Base-by-base conservation (phyloP, 768 basidiomycete genomes). In the Xerocomus brunneocitrinus region DNA sequence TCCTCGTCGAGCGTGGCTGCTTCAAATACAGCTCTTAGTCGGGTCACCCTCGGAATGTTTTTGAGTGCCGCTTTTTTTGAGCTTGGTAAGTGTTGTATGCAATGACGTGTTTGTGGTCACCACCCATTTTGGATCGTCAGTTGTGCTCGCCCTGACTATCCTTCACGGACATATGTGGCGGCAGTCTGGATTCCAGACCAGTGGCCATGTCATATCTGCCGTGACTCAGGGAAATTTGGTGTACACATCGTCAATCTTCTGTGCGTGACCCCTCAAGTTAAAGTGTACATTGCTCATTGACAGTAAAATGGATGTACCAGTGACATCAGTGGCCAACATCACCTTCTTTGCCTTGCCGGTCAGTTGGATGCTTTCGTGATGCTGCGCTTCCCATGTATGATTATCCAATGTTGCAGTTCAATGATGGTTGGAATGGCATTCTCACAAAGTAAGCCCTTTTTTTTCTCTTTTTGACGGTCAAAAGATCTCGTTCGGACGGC, bases 1-100 rank as follows among this genome's bases (percentile, higher is more conserved):
- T 24, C 42, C 16, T 45, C 54, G 16, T 56, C 56, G 16, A 31
- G 35, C 4, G 38, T 31, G 9, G 57, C 40, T 1, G 30, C 46
- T 30, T 25, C 35, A 0, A 46, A 41, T 3, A 48, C 49, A 6
- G 16, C 40, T 16, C 56, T 57, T 19, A 57, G 56, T 13, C 39
- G 3, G 10, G 48, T 47, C 35, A 56, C 55, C 3, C 41, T 57
- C 3, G 46, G 55, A 9, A 35, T 58, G 47, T 58, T 58, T 36
- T 57, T 32, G 9, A 46, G 55, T 5, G 47, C 55, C 22, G 50
- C 50, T 14, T 58, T 40, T 3, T 58, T 58, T 13, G 57, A 58
- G n/a, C 47, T 58, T 25, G 41, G 57, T 57, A 9, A 30, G 56
- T 34, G 10, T 13, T 27, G 14, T 19, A 36, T 22, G n/a, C 16